Base-by-base conservation (phyloP, 2,329 filamentous ascomycete genomes). In the Neopestalotiopsis rosae region DNA sequence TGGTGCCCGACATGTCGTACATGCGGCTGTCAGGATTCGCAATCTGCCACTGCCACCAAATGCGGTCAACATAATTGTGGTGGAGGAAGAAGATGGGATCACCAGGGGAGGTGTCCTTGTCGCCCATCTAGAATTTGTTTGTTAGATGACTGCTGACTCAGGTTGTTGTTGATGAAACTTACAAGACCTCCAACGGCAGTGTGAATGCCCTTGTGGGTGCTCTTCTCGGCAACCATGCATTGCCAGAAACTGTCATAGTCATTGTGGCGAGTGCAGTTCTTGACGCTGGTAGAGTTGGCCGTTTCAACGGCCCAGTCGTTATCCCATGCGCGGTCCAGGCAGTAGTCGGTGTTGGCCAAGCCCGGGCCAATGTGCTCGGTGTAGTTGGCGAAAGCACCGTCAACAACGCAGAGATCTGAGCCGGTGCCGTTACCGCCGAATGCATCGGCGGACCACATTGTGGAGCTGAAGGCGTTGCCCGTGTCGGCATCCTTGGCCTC, bases 301-400 rank as follows among this genome's bases (percentile, higher is more conserved):
- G 42, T 52, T 14, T 52, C 14, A 13, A 63, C 34, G 14, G 61
- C 61, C 61, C 61, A 63, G 14, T 28, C 32, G 14, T 63, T 63
- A 14, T 63, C 61, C 61, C 61, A 63, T 1, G 34, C 30, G 13
- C 76, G 69, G 34, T 74, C 69, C 66, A 78, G 71, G 65, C 76
- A 78, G 68, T 74, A 74, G 3, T 71, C 66, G 30, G 62, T 62
- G 1, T 63, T 68, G n/a, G 66, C 69, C n/a, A 72, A 65, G 32
- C 75, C 74, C 24, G 73, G 72, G 12, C 72, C 71, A 45, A 80
- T 74, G 42, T 77, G 75, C 32, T 80, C 73, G 0, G 74, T 77
- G 61, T 77, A 67, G 69, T 80, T 79, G 9, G 71, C 71, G 70
- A 82, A 82, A 0, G 79, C 77, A 1, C 80, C 80, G 49, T 79